These are phyloP conservation scores for Botrytis sinoallii DNA, from an alignment of 2,329 filamentous ascomycete species.

Conservation along the genomic window DNA sequence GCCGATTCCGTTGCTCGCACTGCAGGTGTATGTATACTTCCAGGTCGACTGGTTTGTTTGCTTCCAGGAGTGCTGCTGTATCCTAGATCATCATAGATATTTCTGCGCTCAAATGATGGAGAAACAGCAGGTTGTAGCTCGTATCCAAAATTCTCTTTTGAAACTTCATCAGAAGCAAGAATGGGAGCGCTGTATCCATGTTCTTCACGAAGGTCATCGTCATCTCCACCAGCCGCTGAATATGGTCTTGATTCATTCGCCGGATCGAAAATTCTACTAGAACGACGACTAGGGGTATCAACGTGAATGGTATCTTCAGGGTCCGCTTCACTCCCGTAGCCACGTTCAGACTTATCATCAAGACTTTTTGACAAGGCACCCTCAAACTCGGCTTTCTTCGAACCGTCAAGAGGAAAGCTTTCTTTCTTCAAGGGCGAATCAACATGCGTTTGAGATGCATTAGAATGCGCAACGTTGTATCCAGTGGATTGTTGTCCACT, in stretches of 20 bases:
- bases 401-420: constrained; percentile 41
- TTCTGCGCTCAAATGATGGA: constrained; percentile 64
- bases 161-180: constrained; percentile 81
- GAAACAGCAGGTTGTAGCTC: constrained; percentile 77
- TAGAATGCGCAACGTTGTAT: constrained; percentile 43
- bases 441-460: constrained; percentile 44
- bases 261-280: constrained; percentile 43
- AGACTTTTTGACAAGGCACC: constrained; percentile 41
- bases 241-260: constrained; percentile 48
- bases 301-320: constrained; percentile 71
- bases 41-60: constrained; percentile 58
- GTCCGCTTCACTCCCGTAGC: constrained; percentile 46
- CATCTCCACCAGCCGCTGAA: constrained; percentile 43
- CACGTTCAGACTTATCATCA: constrained; percentile 38
- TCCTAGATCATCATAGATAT: constrained; percentile 54
- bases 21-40: constrained; percentile 56
- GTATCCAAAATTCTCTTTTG: constrained; percentile 66
- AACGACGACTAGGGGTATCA: constrained; percentile 57
- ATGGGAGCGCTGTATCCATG: constrained; percentile 72
- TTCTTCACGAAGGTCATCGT: constrained; percentile 53
- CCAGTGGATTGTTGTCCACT: constrained; percentile 19
- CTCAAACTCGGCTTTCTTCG: constrained; percentile 32
- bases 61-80: constrained; percentile 45
- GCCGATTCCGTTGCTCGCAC: constrained; percentile 52
- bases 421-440: constrained; percentile 43